phyloP scores from a whole-genome alignment of 345 rosid species.

The Melaleuca quinquenervia region DNA sequence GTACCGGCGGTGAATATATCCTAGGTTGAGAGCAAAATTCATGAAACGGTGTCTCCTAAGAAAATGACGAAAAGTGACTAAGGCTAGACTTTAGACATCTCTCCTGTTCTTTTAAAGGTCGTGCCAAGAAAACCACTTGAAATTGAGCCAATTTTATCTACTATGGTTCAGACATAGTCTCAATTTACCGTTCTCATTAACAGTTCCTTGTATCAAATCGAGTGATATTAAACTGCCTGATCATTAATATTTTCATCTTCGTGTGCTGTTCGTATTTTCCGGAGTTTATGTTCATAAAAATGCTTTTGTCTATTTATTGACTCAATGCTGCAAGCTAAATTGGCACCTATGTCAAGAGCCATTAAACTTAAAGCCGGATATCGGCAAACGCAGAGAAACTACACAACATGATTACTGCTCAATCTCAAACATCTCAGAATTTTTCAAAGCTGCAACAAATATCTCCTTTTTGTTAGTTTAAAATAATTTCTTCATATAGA shows the following conservation, averaged over 20 bases:
- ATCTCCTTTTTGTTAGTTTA: not conserved
- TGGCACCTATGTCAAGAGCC: no score
- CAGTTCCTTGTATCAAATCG: not conserved
- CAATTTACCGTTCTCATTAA: not conserved
- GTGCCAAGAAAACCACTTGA: not conserved
- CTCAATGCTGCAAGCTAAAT: not conserved
- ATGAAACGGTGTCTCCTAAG: not conserved
- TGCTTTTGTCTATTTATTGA: not conserved
- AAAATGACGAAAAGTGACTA: not conserved
- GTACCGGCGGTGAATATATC: constrained; percentile 39
- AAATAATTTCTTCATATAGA: not conserved
- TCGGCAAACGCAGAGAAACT: no score
- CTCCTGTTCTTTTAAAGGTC: not conserved
- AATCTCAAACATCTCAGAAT: not conserved
- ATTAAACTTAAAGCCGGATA: no score
- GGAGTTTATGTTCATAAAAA: not conserved
- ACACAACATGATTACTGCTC: not conserved
- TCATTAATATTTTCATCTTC: not conserved
- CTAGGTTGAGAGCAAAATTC: not conserved
- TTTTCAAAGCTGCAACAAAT: no score
- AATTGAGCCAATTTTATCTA: not conserved
- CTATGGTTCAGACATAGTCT: not conserved
- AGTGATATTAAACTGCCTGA: not conserved
- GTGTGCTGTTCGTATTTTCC: not conserved
- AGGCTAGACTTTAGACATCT: not conserved